Percentiles rank a stretch among this genome's conserved stretches.
Evolutionary conservation across 78 protist genomes (phyloP).

Genomic region (Isochrysis galbana): DNA sequence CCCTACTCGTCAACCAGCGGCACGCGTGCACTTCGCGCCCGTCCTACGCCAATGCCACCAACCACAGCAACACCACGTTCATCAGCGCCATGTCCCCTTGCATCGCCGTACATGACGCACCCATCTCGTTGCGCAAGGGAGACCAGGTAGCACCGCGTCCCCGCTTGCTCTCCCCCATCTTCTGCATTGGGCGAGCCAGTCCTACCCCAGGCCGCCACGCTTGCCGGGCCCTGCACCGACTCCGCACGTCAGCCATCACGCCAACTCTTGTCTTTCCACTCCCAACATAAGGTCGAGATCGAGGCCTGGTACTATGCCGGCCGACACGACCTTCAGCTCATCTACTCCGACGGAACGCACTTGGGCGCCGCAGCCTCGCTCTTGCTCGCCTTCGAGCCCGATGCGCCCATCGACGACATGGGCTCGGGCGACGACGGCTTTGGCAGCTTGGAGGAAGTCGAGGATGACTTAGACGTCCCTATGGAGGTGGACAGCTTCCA

Average conservation of each 20-base stretch:
- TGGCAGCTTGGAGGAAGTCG: too few relatives aligned
- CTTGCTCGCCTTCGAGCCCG: background rate
- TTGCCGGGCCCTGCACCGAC: too few relatives aligned
- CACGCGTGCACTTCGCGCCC: background rate
- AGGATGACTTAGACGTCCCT: too few relatives aligned
- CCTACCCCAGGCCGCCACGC: too few relatives aligned
- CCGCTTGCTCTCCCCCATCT: too few relatives aligned
- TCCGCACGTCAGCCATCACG: too few relatives aligned
- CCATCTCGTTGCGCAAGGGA: background rate
- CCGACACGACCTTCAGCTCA: background rate
- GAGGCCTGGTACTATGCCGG: background rate
- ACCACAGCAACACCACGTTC: background rate
- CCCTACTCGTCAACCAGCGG: background rate
- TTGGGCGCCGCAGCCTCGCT: background rate
- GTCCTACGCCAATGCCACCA: background rate
- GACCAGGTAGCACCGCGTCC: too few relatives aligned
- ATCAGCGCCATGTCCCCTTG: background rate
- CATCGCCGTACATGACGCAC: background rate
- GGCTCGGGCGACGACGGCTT: background rate
- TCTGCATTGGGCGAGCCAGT: too few relatives aligned
- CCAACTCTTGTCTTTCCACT: too few relatives aligned
- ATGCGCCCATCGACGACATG: background rate
- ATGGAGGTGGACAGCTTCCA: too few relatives aligned
- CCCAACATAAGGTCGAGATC: too few relatives aligned
- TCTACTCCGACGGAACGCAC: background rate